A percentile compares a stretch with the other conserved stretches of the same genome.
Conservation (phyloP, 352 stramenopile species). For the Phytophthora hibernalis region DNA sequence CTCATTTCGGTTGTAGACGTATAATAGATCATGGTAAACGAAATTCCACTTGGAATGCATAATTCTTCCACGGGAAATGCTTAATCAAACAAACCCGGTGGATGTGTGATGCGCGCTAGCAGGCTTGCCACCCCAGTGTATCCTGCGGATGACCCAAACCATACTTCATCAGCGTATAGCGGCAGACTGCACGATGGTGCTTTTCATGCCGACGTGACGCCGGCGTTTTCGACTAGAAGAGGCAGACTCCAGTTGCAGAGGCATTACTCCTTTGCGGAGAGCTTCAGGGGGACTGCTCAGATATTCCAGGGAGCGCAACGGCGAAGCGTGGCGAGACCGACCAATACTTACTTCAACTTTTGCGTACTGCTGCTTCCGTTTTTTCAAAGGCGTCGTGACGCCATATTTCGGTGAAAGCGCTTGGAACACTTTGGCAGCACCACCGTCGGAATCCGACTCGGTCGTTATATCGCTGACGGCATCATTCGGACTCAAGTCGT, state of each 20-base stretch:
- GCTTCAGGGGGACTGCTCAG: constrained; percentile 9
- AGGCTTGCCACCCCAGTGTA: neutral
- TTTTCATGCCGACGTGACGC: constrained; percentile 3
- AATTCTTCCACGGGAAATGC: neutral
- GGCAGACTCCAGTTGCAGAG: constrained; percentile 24
- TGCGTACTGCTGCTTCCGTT: constrained; percentile 21
- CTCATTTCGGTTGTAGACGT: neutral
- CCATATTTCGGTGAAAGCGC: constrained; percentile 15
- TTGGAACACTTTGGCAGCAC: constrained; percentile 24
- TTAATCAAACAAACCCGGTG: neutral
- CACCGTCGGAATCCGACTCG: constrained; percentile 41
- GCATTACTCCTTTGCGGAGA: constrained; percentile 9
- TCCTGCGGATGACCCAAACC: too few species aligned
- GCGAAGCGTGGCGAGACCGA: constrained; percentile 13
- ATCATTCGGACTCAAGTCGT: constrained; percentile 12
- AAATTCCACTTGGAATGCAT: neutral
- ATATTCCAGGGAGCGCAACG: constrained; percentile 28
- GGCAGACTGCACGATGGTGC: neutral
- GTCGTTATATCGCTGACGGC: constrained; percentile 35
- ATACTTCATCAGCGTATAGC: constrained; percentile 6
- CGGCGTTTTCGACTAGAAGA: constrained; percentile 28
- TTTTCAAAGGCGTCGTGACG: constrained; percentile 8
- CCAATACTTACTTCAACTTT: constrained; percentile 2
- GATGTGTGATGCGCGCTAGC: neutral
- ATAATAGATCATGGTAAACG: too few species aligned